Conservation (phyloP, 1,284 basidiomycete species). For the Rhodotorula glutinis region DNA sequence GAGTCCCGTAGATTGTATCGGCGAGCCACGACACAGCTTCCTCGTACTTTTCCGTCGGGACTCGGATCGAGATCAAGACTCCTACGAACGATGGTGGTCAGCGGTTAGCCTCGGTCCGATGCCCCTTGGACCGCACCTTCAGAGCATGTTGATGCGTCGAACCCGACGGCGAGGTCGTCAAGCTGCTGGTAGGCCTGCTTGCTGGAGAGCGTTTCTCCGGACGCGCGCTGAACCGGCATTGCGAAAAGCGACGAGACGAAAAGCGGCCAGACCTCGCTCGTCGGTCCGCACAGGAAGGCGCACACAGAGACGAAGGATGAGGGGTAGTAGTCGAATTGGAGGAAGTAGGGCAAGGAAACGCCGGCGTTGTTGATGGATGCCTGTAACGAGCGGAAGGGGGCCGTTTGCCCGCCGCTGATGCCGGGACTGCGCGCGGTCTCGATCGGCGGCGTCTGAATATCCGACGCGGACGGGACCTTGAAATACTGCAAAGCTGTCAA, state of each 20-base stretch:
- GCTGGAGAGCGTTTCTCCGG: slow-evolving; percentile 69
- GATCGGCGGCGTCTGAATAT: slow-evolving; percentile 89
- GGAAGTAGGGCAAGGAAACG: slow-evolving; percentile 72
- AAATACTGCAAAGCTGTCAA: slow-evolving; percentile 70
- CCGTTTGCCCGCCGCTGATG: slow-evolving; percentile 43
- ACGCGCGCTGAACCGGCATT: slow-evolving; percentile 69
- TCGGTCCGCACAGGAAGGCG: slow-evolving; percentile 60
- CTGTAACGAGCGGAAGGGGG: slow-evolving; percentile 50
- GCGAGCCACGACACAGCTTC: slow-evolving; percentile 80
- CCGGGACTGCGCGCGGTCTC: slow-evolving; percentile 57
- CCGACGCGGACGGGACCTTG: slow-evolving; percentile 77
- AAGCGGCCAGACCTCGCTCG: slow-evolving; percentile 55
- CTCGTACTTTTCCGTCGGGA: slow-evolving; percentile 75
- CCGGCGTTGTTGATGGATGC: slow-evolving; percentile 70
- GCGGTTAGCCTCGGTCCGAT: slow-evolving; percentile 69
- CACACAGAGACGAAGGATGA: slow-evolving; percentile 80
- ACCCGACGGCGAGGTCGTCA: slow-evolving; percentile 56
- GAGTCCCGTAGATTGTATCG: slow-evolving; percentile 76
- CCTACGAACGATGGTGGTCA: slow-evolving; percentile 54
- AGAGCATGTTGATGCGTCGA: background rate
- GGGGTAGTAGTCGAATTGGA: slow-evolving; percentile 71
- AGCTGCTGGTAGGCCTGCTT: slow-evolving; percentile 87
- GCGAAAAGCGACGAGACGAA: slow-evolving; percentile 85
- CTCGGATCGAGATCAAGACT: slow-evolving; percentile 72
- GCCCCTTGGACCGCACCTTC: background rate